These are phyloP conservation scores for Hanseniaspora valbyensis DNA, from an alignment of 805 yeast species.

Conservation along the genomic window DNA sequence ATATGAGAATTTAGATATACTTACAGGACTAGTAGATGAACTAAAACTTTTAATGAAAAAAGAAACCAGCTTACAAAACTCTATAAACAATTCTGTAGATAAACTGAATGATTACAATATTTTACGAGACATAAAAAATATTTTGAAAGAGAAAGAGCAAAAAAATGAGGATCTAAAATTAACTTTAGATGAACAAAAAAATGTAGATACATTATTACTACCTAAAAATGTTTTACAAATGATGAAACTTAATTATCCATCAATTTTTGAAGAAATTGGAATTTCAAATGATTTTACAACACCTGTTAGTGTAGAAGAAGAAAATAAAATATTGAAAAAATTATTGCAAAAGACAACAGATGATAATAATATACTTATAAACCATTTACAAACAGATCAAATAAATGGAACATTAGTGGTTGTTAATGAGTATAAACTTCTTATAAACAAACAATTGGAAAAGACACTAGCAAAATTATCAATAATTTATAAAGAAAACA, in stretches of 20 bases:
- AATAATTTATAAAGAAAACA: neutral
- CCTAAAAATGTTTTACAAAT: neutral
- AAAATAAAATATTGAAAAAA: neutral
- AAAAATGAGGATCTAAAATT: neutral
- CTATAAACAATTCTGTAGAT: neutral
- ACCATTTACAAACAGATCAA: neutral
- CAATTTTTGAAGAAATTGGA: neutral
- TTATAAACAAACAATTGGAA: neutral
- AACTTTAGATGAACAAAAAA: neutral
- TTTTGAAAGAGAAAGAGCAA: neutral
- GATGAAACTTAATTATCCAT: neutral
- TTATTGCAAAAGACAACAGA: neutral
- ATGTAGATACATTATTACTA: neutral
- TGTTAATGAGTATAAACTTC: slow-evolving; percentile 3
- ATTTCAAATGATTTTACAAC: neutral
- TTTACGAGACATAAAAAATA: neutral
- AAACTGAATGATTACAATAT: slow-evolving; percentile 1
- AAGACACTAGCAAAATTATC: neutral
- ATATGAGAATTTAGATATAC: slow-evolving; percentile 4
- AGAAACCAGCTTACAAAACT: slow-evolving; percentile 1
- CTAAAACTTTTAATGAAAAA: slow-evolving; percentile 1
- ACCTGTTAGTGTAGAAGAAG: neutral
- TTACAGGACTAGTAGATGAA: slow-evolving; percentile 1
- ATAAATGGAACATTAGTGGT: neutral
- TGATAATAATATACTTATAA: slow-evolving; percentile 3